Conservation (phyloP, 2,329 filamentous ascomycete genomes). For the Diaporthe sp. region DNA sequence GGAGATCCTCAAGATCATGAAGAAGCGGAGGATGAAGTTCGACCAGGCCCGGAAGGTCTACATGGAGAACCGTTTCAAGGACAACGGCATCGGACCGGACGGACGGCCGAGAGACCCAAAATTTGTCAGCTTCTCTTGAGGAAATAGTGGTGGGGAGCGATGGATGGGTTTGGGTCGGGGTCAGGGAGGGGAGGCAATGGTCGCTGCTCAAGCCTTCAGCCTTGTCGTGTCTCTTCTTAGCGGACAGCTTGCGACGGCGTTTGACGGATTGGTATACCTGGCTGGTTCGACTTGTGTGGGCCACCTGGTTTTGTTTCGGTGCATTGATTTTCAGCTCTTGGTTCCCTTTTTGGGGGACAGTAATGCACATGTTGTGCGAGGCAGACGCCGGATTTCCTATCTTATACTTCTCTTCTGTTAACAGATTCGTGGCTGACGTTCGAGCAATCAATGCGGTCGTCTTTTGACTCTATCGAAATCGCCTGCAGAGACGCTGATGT, state of each 20-base stretch:
- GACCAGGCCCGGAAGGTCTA: slow-evolving; percentile 91
- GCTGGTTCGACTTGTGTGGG: background rate
- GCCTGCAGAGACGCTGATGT: background rate
- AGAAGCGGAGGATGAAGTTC: slow-evolving; percentile 83
- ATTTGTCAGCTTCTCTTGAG: slow-evolving; percentile 90
- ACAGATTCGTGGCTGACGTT: background rate
- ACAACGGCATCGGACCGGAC: slow-evolving; percentile 89
- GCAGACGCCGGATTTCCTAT: slow-evolving; percentile 31
- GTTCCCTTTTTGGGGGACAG: background rate
- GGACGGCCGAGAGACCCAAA: slow-evolving; percentile 92
- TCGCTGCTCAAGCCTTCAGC: background rate
- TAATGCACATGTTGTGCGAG: slow-evolving; percentile 24
- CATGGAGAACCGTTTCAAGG: slow-evolving; percentile 87
- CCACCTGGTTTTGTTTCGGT: background rate
- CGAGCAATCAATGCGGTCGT: slow-evolving; percentile 10
- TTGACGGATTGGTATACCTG: slow-evolving; percentile 20
- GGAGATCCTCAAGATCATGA: slow-evolving; percentile 93
- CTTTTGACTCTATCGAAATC: background rate
- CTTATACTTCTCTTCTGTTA: slow-evolving; percentile 8
- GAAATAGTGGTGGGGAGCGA: background rate
- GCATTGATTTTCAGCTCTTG: background rate
- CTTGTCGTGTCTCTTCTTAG: background rate
- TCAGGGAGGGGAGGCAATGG: background rate
- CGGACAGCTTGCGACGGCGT: slow-evolving; percentile 31
- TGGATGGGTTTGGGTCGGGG: background rate